Base-by-base conservation (phyloP, 768 basidiomycete genomes). In the Crucibulum laeve region DNA sequence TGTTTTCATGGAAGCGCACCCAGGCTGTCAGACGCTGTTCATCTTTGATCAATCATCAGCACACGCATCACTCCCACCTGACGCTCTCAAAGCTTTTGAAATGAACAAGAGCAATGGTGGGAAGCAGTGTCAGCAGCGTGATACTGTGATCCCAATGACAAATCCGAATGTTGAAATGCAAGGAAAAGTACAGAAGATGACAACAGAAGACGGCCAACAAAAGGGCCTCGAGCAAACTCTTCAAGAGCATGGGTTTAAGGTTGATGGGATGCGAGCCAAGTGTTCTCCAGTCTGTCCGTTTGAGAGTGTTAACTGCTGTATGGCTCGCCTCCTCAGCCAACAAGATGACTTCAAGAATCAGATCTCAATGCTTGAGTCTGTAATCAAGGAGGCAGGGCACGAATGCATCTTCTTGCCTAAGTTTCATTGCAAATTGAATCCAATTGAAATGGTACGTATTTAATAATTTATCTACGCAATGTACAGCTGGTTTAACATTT, bases 371-470 rank as follows among this genome's bases (percentile, higher is more conserved):
- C 51, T 67, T 10, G 54, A 64, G 52, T 46, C 36, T 4, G 33
- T 53, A 7, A 61, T 30, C n/a, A 30, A 30, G n/a, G 28, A 30
- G n/a, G 28, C 28, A 30, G 28, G 28, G n/a, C 28, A 30, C 28
- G n/a, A 30, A n/a, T 30, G n/a, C n/a, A 30, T 30, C n/a, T 30
- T 30, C 2, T 30, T 30, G 28, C 47, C 44, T 30, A 70, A 70
- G 48, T 70, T 65, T 49, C 62, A 69, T 38, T 66, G 63, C 38
- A 58, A 70, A 51, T 53, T 69, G 6, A 69, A 70, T 48, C 60
- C 61, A 26, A 70, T 70, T 51, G 68, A 69, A 49, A 62, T 64
- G 59, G 58, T 62, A 50, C 40, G 56, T 39, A 6, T 44, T 40
- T 30, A 7, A 18, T 15, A n/a, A n/a, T n/a, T 23, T 26, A 34